phyloP scores from a whole-genome alignment of 352 stramenopile genomes.

The Globisporangium parvum region DNA sequence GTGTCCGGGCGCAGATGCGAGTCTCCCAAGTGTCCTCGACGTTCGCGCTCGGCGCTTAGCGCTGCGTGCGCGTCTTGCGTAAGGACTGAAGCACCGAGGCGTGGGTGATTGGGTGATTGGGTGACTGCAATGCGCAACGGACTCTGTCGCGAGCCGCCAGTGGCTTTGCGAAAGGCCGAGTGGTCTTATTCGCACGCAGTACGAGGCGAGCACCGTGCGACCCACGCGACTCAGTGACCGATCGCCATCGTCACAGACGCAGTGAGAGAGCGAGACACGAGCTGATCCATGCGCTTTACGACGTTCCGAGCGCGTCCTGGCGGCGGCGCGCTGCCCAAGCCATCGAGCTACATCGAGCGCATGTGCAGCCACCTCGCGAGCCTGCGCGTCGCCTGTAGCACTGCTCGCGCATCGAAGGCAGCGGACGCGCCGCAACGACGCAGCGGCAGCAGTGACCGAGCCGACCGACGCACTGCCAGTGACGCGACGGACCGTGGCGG shows the following conservation, averaged over 20 bases:
- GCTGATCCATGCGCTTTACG: not conserved
- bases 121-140: too few relatives aligned
- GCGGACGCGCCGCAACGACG: not conserved
- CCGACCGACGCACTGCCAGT: not conserved
- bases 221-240: too few relatives aligned
- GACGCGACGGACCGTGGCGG: not conserved
- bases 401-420: not conserved
- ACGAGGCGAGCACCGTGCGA: too few relatives aligned
- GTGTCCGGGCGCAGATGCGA: not conserved
- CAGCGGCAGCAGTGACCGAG: not conserved
- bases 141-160: too few relatives aligned
- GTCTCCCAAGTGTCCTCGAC: conserved; percentile 8
- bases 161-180: too few relatives aligned
- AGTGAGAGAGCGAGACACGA: not conserved
- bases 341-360: conserved; percentile 4
- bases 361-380: conserved; percentile 6
- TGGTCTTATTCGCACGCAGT: too few relatives aligned
- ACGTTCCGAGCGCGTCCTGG: not conserved
- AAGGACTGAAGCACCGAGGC: not conserved
- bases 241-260: too few relatives aligned
- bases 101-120: not conserved
- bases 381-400: not conserved
- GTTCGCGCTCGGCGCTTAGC: conserved; percentile 10
- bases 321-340: not conserved
- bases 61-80: conserved; percentile 3